phyloP scores from a whole-genome alignment of 2,329 filamentous ascomycete genomes.

The Pseudohalonectria lignicola region DNA sequence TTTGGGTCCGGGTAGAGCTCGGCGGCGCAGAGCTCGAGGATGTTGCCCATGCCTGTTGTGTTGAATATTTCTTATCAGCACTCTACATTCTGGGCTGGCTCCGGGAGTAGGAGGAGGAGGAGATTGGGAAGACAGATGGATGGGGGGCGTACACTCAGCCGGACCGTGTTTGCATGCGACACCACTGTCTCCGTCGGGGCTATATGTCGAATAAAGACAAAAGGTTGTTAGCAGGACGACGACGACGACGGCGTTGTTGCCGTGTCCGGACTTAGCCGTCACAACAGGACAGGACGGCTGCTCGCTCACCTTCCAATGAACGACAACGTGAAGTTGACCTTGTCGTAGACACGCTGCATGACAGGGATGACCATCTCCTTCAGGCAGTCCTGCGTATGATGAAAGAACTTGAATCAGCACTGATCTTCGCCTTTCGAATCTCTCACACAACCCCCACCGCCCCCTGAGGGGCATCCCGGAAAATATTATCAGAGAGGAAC shows the following conservation, averaged over 20 bases:
- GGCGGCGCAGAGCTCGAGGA: constrained; percentile 83
- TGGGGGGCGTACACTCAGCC: constrained; percentile 49
- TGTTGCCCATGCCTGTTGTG: constrained; percentile 66
- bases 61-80: no score
- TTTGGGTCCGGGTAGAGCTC: constrained; percentile 76
- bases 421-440: no score
- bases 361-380: constrained; percentile 70
- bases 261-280: no score
- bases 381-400: constrained; percentile 61
- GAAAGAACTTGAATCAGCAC: no score
- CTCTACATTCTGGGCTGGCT: no score
- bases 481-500: no score
- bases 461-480: no score
- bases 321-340: constrained; percentile 83
- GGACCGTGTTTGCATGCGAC: constrained; percentile 85
- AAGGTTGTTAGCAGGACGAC: no score
- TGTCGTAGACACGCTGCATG: constrained; percentile 72
- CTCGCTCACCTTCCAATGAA: constrained; percentile 70
- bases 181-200: constrained; percentile 64
- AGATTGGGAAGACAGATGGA: not conserved
- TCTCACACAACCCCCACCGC: no score
- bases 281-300: no score
- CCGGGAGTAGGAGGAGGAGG: not conserved
- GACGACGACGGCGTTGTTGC: no score
- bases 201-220: constrained; percentile 24